A percentile compares a stretch with the other conserved stretches of the same genome.
Evolutionary conservation across 2,329 filamentous ascomycete genomes (phyloP).

Genomic region (Arthrinium puccinioides): DNA sequence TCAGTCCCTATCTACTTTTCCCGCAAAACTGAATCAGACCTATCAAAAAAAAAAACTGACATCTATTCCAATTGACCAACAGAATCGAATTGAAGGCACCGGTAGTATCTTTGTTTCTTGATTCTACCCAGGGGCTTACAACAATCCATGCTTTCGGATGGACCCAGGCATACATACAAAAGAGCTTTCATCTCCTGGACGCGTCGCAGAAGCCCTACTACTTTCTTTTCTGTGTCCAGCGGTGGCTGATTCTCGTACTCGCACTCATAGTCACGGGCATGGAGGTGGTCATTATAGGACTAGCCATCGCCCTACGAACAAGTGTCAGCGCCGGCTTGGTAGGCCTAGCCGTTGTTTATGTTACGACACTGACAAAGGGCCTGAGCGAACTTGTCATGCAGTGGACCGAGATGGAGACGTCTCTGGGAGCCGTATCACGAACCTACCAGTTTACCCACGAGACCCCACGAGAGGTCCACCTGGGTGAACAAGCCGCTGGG

Average conservation of each 20-base stretch:
- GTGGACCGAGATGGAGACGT: conserved; percentile 5
- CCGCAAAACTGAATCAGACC: too few species aligned
- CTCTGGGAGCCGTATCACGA: conserved; percentile 4
- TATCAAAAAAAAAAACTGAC: too few species aligned
- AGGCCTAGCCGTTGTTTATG: conserved; percentile 3
- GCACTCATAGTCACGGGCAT: conserved; percentile 4
- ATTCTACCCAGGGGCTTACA: too few species aligned
- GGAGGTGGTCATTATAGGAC: conserved; percentile 17
- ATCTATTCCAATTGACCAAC: too few species aligned
- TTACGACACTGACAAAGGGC: conserved; percentile 2
- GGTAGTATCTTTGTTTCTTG: too few species aligned
- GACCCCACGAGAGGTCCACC: conserved; percentile 1
- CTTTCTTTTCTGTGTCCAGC: conserved; percentile 20
- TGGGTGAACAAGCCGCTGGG: background rate
- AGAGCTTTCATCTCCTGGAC: too few species aligned
- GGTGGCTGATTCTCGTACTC: conserved; percentile 18
- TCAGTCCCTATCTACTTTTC: too few species aligned
- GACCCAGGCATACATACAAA: too few species aligned
- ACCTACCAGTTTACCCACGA: conserved; percentile 2
- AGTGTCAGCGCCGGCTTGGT: conserved; percentile 2
- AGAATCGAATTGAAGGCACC: too few species aligned
- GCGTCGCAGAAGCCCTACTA: conserved; percentile 22
- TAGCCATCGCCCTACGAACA: conserved; percentile 9
- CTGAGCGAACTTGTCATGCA: conserved; percentile 1
- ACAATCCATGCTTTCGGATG: too few species aligned